Evolutionary conservation across 2,329 filamentous ascomycete genomes (phyloP), one percentile per base, ranked within the genome.

Genomic region (Fusarium coicis): DNA sequence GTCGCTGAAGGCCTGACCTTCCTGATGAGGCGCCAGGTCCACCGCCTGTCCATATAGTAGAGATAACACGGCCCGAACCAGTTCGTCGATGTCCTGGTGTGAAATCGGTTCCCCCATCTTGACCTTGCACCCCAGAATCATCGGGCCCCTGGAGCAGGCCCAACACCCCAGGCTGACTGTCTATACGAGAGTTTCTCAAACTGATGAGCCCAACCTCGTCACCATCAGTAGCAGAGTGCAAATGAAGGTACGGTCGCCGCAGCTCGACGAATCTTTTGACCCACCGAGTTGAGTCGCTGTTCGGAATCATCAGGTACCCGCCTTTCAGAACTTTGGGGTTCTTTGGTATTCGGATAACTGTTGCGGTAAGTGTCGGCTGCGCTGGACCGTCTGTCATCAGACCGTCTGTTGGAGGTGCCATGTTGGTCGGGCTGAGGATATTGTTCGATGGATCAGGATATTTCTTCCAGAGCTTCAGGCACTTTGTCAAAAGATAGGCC

Each of bases 251-350:
- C 0, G 96, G 96, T 58, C 93, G 89, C 37, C 96, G 90, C 34
- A 99, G 88, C 83, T 99, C 96, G 55, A 98, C 94, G 79, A 97
- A 98, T 46, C 96, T 92, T 76, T 95, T 94, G 34, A 96, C 89
- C 96, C 96, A 99, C 69, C 93, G 90, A 28, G 91, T 93, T 40
- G 92, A 93, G 60, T 93, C 92, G 62, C 91, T 92, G 78, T 95
- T 95, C 1, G 95, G 95, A 6, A 93, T 93, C 47, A 98, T 87
- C 21, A 99, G 88, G 81, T 96, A 97, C 21, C 95, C 95, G 21
- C 93, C 92, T 83, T 97, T 97, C 75, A 97, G 87, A 2, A 96
- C 88, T 47, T 89, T 90, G 4, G 92, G 89, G 75, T 96, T 97
- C 83, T 97, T 97, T 60, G 92, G 88, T 14, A 96, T 89, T 44